Percentiles rank a stretch among this genome's conserved stretches.
Evolutionary conservation across 768 basidiomycete species (phyloP).

Genomic region (Clathrus columnatus): DNA sequence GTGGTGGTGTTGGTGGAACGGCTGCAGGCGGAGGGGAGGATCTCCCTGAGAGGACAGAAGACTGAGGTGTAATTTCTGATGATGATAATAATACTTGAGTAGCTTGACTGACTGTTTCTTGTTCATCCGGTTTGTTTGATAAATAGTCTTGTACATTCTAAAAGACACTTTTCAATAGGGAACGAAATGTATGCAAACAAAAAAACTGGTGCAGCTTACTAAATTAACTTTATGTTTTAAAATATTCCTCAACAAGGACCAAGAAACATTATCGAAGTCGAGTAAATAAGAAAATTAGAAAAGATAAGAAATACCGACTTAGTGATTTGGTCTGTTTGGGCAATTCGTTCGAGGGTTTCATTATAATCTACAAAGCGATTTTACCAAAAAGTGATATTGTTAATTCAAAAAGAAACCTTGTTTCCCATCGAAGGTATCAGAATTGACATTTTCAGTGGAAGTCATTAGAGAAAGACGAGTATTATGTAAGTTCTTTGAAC

Average conservation of each 20-base stretch:
- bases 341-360: slow-evolving; percentile 48
- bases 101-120: slow-evolving; percentile 16
- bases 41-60: slow-evolving; percentile 10
- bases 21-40: slow-evolving; percentile 20
- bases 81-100: too few species aligned
- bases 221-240: slow-evolving; percentile 65
- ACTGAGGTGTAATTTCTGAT: slow-evolving; percentile 8
- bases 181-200: slow-evolving; percentile 23
- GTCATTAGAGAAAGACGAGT: neutral
- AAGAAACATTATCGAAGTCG: slow-evolving; percentile 49
- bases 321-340: slow-evolving; percentile 52
- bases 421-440: slow-evolving; percentile 36
- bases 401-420: too few species aligned
- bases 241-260: slow-evolving; percentile 58
- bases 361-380: slow-evolving; percentile 42
- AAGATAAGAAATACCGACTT: slow-evolving; percentile 33
- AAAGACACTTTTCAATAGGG: neutral
- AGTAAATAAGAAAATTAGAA: neutral
- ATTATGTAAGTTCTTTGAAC: too few species aligned
- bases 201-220: slow-evolving; percentile 30
- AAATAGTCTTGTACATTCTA: neutral
- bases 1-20: slow-evolving; percentile 23
- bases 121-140: slow-evolving; percentile 19
- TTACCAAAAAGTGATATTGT: neutral
- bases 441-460: neutral